phyloP scores from a whole-genome alignment of 2,329 filamentous ascomycete species.

The Gyromitra esculenta region DNA sequence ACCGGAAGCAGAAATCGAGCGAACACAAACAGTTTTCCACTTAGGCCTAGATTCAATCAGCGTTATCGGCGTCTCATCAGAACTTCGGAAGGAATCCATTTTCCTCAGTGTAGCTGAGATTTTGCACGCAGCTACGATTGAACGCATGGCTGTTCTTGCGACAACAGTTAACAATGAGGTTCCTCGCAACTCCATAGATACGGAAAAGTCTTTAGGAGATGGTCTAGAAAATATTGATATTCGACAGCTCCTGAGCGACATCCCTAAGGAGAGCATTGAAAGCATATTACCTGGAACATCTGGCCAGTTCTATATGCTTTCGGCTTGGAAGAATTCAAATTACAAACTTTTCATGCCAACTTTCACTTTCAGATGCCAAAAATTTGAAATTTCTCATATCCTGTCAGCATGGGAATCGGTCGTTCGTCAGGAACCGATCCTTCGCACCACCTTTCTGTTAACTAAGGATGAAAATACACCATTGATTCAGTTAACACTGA shows the following conservation, averaged over 20 bases:
- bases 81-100: conserved; percentile 73
- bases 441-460: conserved; percentile 74
- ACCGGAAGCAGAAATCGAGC: conserved; percentile 68
- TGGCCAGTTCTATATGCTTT: conserved; percentile 83
- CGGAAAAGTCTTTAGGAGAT: conserved; percentile 56
- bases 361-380: conserved; percentile 71
- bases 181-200: conserved; percentile 50
- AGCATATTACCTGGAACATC: conserved; percentile 74
- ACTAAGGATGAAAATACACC: conserved; percentile 65
- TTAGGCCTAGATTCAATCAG: conserved; percentile 92
- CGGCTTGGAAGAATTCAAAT: conserved; percentile 74
- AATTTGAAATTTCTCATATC: conserved; percentile 62
- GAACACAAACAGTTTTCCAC: conserved; percentile 76
- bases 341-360: conserved; percentile 77
- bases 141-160: conserved; percentile 67
- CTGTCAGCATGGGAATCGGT: conserved; percentile 71
- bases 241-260: conserved; percentile 61
- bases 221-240: conserved; percentile 62
- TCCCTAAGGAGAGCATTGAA: conserved; percentile 66
- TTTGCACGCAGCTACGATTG: conserved; percentile 72
- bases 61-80: conserved; percentile 80
- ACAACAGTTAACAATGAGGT: conserved; percentile 23
- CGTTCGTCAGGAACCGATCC: conserved; percentile 68
- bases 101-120: conserved; percentile 75
- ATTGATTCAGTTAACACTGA: conserved; percentile 72